Evolutionary conservation across 2,329 filamentous ascomycete genomes (phyloP).

Genomic region (Ophiostoma fasciatum): DNA sequence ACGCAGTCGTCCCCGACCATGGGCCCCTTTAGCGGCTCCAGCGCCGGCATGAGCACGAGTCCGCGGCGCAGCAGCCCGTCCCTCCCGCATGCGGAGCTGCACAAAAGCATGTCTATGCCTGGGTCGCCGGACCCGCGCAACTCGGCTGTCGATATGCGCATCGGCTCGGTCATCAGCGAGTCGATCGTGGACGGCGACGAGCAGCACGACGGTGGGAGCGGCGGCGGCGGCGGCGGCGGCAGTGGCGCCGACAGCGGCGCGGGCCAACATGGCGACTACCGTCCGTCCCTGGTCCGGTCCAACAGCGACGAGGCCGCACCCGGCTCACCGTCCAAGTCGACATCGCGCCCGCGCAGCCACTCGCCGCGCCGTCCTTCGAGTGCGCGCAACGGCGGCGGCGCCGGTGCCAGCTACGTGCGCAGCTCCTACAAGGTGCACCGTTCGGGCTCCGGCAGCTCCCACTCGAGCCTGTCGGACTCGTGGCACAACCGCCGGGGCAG

Average conservation of each 20-base stretch:
- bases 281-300: conserved; percentile 30
- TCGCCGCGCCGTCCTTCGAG: conserved; percentile 67
- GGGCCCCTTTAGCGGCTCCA: conserved; percentile 31
- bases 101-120: conserved; percentile 54
- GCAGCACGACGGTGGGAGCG: too few relatives aligned
- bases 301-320: conserved; percentile 30
- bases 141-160: conserved; percentile 34
- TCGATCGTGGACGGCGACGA: conserved; percentile 23
- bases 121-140: conserved; percentile 40
- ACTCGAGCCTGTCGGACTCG: conserved; percentile 58
- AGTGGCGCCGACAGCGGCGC: too few relatives aligned
- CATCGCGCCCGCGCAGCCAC: conserved; percentile 51
- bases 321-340: conserved; percentile 27
- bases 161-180: conserved; percentile 45
- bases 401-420: conserved; percentile 43
- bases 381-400: conserved; percentile 59
- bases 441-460: conserved; percentile 84
- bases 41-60: conserved; percentile 23
- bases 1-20: conserved; percentile 62
- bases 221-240: too few relatives aligned
- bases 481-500: conserved; percentile 55
- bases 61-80: conserved; percentile 51
- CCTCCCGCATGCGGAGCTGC: conserved; percentile 48
- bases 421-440: conserved; percentile 63
- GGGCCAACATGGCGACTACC: conserved; percentile 18